Conservation (phyloP, 2,329 filamentous ascomycete genomes). For the Annulohypoxylon truncatum region DNA sequence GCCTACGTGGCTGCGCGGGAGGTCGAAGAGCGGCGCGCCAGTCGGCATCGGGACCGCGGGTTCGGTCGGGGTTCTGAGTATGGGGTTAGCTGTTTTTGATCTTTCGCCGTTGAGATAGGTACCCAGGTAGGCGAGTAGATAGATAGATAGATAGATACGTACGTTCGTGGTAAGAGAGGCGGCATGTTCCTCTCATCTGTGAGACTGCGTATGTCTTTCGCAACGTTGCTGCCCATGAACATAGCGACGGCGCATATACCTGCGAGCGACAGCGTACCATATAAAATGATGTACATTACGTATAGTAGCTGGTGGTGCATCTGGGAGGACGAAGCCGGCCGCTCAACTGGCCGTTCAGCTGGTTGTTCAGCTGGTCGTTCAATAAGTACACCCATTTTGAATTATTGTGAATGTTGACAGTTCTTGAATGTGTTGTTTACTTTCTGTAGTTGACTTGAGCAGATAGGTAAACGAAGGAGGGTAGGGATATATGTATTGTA, state of each 20-base stretch:
- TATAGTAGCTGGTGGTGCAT: too few relatives aligned
- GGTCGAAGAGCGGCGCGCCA: conserved; percentile 15
- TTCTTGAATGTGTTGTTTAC: background rate
- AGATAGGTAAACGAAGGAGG: background rate
- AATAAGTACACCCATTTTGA: background rate
- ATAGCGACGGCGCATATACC: background rate
- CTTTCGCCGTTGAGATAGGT: background rate
- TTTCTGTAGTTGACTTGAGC: too few relatives aligned
- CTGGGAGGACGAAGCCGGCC: background rate
- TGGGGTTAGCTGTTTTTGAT: background rate
- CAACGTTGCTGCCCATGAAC: too few relatives aligned
- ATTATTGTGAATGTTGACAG: background rate
- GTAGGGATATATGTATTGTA: background rate
- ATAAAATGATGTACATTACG: too few relatives aligned
- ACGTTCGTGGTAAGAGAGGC: background rate
- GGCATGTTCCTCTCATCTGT: background rate
- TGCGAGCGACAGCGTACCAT: too few relatives aligned
- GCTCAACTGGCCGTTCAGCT: background rate
- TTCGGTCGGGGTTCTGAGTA: background rate
- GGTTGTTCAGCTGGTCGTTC: background rate
- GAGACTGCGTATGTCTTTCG: too few relatives aligned
- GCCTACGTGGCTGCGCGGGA: conserved; percentile 21
- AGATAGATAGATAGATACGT: background rate
- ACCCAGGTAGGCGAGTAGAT: background rate
- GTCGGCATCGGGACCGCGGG: conserved; percentile 8